Evolutionary conservation across 2,329 filamentous ascomycete species (phyloP).

Genomic region (Colletotrichum sp.): DNA sequence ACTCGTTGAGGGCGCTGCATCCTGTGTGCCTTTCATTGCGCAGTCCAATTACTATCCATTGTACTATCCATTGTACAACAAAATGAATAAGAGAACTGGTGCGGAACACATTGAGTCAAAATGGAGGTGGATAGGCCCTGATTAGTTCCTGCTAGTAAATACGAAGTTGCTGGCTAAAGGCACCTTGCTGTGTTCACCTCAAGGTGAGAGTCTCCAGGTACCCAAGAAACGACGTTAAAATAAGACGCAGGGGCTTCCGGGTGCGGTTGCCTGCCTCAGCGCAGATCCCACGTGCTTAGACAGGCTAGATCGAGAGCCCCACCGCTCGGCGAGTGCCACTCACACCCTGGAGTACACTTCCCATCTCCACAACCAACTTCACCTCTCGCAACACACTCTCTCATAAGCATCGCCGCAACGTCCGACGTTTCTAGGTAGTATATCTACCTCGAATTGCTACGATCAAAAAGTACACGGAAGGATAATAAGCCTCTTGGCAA

Average conservation of each 20-base stretch:
- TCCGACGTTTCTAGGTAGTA: neutral
- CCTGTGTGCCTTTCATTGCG: neutral
- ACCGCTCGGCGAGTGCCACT: neutral
- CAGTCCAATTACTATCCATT: neutral
- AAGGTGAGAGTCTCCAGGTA: neutral
- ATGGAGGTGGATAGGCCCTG: neutral
- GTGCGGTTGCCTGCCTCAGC: neutral
- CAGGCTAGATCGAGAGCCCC: neutral
- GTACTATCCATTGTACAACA: neutral
- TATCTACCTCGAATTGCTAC: neutral
- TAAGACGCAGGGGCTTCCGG: neutral
- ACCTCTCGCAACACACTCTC: neutral
- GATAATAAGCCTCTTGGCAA: neutral
- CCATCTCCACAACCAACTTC: neutral
- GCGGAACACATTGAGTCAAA: neutral
- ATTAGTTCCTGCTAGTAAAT: neutral
- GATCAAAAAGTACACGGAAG: neutral
- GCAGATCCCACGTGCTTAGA: slow-evolving; percentile 9
- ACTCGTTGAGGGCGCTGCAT: neutral
- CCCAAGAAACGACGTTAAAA: neutral
- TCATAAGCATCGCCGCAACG: neutral
- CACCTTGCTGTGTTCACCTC: neutral
- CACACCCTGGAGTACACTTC: neutral
- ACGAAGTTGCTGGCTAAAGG: neutral
- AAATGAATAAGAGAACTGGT: neutral